Base-by-base conservation (phyloP, 2,329 filamentous ascomycete genomes). In the Epichloe coenophiala region DNA sequence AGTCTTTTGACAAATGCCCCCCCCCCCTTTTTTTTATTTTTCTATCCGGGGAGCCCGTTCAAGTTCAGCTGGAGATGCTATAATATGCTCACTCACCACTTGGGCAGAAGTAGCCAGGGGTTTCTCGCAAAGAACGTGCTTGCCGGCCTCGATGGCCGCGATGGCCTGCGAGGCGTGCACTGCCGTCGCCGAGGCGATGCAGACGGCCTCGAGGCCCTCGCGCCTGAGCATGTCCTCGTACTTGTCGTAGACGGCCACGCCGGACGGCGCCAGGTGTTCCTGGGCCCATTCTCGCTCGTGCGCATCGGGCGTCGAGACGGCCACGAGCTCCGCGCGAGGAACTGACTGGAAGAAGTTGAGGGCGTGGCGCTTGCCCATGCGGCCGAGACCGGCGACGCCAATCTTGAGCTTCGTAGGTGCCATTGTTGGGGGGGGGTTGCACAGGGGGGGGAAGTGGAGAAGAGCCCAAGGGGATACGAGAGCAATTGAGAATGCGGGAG, bases 101-200 rank as follows among this genome's bases (percentile, higher is more conserved):
- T 80, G 75, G 9, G 80, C 68, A 52, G 71, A 76, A 0, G 77
- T 83, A 48, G 72, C 75, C 45, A 79, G 60, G 77, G 77, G 77
- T 67, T 81, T 80, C 66, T 81, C 77, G 60, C 76, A 80, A 13
- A 80, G 63, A 0, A 80, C 75, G 57, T 81, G 77, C 58, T 74
- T 71, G 46, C 73, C 70, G 4, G 67, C 68, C 48, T 74, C 62
- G 47, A 81, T 78, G 19, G 75, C 76, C 55, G 72, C 70, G 58
- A 78, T 75, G 4, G 76, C 69, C 58, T 81, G 74, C 54, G 75
- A 68, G 0, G 76, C 76, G 56, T 81, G 78, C n/a, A 73, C 75
- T 0, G 74, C 75, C 21, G 74, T 75, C 2, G 71, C 55, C 53
- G 62, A 64, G 8, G 65, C 61, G 42, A 70, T 59, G 37, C 69